Base-by-base conservation (phyloP, 371 early-diverging fungal genomes). In the Gilbertella persicaria region DNA sequence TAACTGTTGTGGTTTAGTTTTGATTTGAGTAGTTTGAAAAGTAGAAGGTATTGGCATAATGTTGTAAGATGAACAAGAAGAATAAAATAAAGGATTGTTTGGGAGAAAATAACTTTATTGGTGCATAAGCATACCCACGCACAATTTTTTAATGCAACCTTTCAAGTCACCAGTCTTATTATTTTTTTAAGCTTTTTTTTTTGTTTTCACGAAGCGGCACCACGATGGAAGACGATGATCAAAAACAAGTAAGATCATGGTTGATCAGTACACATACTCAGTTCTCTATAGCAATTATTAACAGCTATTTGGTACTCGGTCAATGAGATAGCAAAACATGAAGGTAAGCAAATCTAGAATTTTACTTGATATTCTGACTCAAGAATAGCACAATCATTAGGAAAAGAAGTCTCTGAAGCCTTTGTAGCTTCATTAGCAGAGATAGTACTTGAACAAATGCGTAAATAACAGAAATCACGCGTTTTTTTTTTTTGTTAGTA, bases 391-490 rank as follows among this genome's bases (percentile, higher is more conserved):
- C 12, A 14, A 30, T 4, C 36, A 21, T n/a, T 54, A 16, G 55
- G 48, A n/a, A 63, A 63, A 33, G 46, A 45, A 23, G 54, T 41
- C 0, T 48, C 58, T n/a, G 43, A 49, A 5, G 50, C 45, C 9
- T 63, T 54, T 35, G 33, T 46, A 10, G 38, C 54, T 21, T 58
- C 64, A 25, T 37, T 63, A 12, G 45, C 64, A 4, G 64, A 63
- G 19, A 21, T 57, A 0, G 23, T 62, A 4, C 30, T 38, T 28
- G 24, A 30, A 20, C 58, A 62, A 45, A 62, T 62, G 33, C 36
- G 63, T 62, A 62, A 47, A 16, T 8, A 14, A 12, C 8, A 21
- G 2, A 17, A 14, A 28, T 16, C 7, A 12, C 8, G 2, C 3
- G 12, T 51, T 20, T 39, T 13, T 14, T 24, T 19, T 14, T 37